Conservation (phyloP, 1,284 basidiomycete species). For the Xerocomus minutiporus region DNA sequence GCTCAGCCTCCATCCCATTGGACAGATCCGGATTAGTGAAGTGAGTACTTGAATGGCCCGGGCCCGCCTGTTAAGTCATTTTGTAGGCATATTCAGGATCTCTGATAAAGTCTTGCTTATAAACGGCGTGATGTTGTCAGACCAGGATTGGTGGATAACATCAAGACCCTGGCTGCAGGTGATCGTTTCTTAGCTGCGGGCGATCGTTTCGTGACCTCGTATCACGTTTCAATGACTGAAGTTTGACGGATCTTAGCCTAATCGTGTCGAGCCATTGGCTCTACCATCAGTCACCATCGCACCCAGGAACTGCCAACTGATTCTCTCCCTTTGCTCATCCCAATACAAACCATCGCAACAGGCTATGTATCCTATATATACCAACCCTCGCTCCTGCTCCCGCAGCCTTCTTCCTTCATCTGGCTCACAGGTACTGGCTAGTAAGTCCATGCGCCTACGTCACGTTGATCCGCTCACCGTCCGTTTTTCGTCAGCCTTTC, state of each 20-base stretch:
- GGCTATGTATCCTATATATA: background rate
- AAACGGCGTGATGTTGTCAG: background rate
- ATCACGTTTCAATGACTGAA: background rate
- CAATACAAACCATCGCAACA: background rate
- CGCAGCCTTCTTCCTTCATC: conserved; percentile 7
- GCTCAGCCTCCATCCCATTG: too few species aligned
- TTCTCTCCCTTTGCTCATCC: background rate
- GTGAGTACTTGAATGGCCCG: too few species aligned
- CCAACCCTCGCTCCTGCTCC: background rate
- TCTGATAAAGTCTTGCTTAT: too few species aligned
- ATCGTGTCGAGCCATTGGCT: too few species aligned
- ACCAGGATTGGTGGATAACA: background rate
- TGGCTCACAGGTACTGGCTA: conserved; percentile 21
- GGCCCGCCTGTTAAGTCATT: too few species aligned
- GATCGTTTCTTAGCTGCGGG: background rate
- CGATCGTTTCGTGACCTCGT: background rate
- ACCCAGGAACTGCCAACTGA: too few species aligned
- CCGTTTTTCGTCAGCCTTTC: conserved; percentile 7
- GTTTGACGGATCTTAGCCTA: background rate
- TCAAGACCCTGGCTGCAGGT: too few species aligned
- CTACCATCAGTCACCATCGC: too few species aligned
- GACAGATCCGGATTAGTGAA: too few species aligned
- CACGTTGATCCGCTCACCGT: background rate
- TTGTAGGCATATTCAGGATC: too few species aligned
- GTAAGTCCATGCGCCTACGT: conserved; percentile 9